Conservation (phyloP, 140 eudicot species). For the Erigeron philadelphicus region DNA sequence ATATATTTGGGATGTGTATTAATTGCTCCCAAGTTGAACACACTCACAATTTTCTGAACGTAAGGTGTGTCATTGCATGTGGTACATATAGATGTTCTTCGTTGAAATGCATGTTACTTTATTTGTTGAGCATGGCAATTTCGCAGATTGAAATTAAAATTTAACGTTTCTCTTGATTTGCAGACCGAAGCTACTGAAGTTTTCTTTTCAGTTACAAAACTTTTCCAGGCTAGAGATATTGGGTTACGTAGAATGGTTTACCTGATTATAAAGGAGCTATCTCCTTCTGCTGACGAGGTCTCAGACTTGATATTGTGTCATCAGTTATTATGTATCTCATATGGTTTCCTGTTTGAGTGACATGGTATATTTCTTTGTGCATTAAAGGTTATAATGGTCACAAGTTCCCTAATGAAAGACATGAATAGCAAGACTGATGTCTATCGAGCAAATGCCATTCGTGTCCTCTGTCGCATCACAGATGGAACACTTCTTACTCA, state of each 20-base stretch:
- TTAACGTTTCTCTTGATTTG: constrained; percentile 9
- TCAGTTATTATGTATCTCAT: constrained; percentile 2
- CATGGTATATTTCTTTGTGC: constrained; percentile 8
- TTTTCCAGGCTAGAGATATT: constrained; percentile 73
- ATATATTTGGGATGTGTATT: constrained; percentile 5
- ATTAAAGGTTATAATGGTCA: constrained; percentile 80
- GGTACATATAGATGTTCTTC: neutral
- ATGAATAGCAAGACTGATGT: constrained; percentile 96
- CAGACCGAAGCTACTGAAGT: constrained; percentile 93
- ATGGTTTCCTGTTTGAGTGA: constrained; percentile 23
- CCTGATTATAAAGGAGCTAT: constrained; percentile 83
- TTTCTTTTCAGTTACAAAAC: constrained; percentile 80
- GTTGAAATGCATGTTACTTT: constrained; percentile 11
- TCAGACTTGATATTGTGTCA: constrained; percentile 6
- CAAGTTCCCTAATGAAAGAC: constrained; percentile 95
- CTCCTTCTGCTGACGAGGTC: constrained; percentile 96
- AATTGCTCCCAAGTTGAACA: neutral
- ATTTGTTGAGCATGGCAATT: neutral
- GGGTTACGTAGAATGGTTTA: constrained; percentile 95
- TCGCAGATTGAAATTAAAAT: neutral
- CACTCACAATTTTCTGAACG: neutral
- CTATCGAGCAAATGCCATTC: constrained; percentile 94
- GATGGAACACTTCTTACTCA: constrained; percentile 93
- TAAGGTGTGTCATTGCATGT: neutral
- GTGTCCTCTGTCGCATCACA: constrained; percentile 84